phyloP scores from a whole-genome alignment of 768 basidiomycete genomes.

The Myochromella boudieri region DNA sequence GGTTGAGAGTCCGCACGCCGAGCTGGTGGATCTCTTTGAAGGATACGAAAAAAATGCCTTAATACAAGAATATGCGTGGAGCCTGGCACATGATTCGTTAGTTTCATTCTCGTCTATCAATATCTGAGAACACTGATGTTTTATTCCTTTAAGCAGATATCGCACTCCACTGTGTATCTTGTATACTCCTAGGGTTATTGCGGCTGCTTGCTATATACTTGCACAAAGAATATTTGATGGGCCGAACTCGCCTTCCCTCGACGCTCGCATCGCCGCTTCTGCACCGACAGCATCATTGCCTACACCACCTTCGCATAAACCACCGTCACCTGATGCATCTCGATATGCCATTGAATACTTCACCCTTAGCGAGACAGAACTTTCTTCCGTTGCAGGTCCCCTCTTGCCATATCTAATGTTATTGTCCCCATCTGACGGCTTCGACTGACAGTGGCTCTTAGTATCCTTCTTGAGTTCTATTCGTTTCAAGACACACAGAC shows the following conservation, averaged over 20 bases:
- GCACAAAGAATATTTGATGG: constrained; percentile 74
- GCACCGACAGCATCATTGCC: constrained; percentile 76
- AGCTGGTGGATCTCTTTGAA: constrained; percentile 73
- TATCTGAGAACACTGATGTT: constrained; percentile 6
- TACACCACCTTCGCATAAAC: constrained; percentile 78
- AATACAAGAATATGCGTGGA: constrained; percentile 80
- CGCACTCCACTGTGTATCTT: constrained; percentile 78
- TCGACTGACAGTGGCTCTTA: constrained; percentile 52
- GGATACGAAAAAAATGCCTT: constrained; percentile 43
- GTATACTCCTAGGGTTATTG: constrained; percentile 67
- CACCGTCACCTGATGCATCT: constrained; percentile 67
- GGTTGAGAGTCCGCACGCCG: constrained; percentile 73
- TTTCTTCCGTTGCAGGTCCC: constrained; percentile 61
- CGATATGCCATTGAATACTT: constrained; percentile 70
- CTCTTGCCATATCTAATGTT: not conserved
- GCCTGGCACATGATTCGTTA: constrained; percentile 85
- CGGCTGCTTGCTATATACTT: constrained; percentile 75
- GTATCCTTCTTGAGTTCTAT: constrained; percentile 74
- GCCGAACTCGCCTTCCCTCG: constrained; percentile 70
- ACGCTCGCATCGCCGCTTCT: constrained; percentile 69
- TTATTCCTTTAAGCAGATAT: constrained; percentile 47
- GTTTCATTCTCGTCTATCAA: constrained; percentile 22
- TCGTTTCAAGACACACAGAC: constrained; percentile 53
- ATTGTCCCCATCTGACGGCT: constrained; percentile 5
- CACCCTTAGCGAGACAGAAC: constrained; percentile 58